These are phyloP conservation scores for Pyricularia pennisetigena DNA, from an alignment of 2,329 filamentous ascomycete genomes.

Conservation along the genomic window DNA sequence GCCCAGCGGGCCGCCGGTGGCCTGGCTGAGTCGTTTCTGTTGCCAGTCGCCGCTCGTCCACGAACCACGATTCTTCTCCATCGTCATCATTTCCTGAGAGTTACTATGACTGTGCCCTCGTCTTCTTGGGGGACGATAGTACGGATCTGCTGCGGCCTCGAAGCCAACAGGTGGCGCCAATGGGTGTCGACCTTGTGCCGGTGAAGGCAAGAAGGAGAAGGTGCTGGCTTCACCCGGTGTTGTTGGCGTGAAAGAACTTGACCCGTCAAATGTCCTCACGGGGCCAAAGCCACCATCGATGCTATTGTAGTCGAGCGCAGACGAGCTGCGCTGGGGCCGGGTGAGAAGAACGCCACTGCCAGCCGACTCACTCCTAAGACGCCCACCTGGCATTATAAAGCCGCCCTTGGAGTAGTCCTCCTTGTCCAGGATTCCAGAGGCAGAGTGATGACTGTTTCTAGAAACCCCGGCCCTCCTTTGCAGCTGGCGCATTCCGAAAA, in stretches of 20 bases:
- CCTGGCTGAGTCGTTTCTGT: conserved; percentile 27
- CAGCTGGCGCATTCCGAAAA: conserved; percentile 85
- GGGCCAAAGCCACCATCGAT: conserved; percentile 29
- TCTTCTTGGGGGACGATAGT: conserved; percentile 74
- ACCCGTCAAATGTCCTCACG: conserved; percentile 42
- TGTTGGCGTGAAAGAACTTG: conserved; percentile 60
- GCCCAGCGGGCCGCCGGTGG: conserved; percentile 12
- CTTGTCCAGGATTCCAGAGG: conserved; percentile 65
- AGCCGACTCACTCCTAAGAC: conserved; percentile 50
- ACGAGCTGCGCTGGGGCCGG: conserved; percentile 40
- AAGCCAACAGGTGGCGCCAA: conserved; percentile 34
- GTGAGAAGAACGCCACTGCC: conserved; percentile 42
- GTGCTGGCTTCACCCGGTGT: conserved; percentile 62
- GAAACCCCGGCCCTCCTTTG: conserved; percentile 61
- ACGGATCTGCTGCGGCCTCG: conserved; percentile 59
- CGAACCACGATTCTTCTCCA: conserved; percentile 23
- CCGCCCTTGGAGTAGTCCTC: conserved; percentile 56
- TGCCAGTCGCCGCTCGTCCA: conserved; percentile 26
- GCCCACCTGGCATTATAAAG: conserved; percentile 42
- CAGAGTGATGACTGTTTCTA: conserved; percentile 74
- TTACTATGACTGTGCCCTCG: conserved; percentile 15
- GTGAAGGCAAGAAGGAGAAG: conserved; percentile 60
- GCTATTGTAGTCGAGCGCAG: conserved; percentile 40
- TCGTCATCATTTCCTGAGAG: conserved; percentile 41
- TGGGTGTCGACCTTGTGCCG: conserved; percentile 33